Percentiles rank a stretch among this genome's conserved stretches.
phyloP scores from a whole-genome alignment of 768 basidiomycete species.

The Podaxis sp. region DNA sequence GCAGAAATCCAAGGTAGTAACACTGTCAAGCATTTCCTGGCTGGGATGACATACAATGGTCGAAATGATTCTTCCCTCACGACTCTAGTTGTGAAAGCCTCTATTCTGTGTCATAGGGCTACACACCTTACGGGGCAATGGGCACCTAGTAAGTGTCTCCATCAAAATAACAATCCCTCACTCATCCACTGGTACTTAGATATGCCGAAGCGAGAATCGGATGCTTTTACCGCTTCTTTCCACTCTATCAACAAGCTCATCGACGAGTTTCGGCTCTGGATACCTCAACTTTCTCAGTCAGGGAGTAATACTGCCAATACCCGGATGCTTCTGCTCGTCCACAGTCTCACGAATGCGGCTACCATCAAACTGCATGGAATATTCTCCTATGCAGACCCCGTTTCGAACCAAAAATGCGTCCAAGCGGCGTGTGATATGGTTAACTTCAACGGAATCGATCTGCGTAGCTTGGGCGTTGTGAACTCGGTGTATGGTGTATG shows the following conservation, averaged over 20 bases:
- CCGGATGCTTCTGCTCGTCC: constrained; percentile 43
- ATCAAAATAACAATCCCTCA: neutral
- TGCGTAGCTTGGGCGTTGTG: constrained; percentile 38
- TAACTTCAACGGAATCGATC: constrained; percentile 35
- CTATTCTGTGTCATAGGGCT: constrained; percentile 59
- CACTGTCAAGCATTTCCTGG: constrained; percentile 52
- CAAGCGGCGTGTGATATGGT: constrained; percentile 44
- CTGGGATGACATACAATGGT: constrained; percentile 30
- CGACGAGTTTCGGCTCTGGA: constrained; percentile 35
- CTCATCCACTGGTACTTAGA: constrained; percentile 29
- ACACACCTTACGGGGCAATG: constrained; percentile 51
- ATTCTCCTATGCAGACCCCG: constrained; percentile 41
- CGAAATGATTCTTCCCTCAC: constrained; percentile 37
- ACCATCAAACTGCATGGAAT: constrained; percentile 52
- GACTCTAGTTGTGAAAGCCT: constrained; percentile 51
- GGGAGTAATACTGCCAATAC: constrained; percentile 33
- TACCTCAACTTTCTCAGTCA: constrained; percentile 33
- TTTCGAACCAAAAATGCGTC: constrained; percentile 45
- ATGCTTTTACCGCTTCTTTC: constrained; percentile 44
- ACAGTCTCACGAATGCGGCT: constrained; percentile 48
- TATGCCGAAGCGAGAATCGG: constrained; percentile 39
- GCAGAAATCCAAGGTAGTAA: constrained; percentile 42
- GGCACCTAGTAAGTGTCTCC: constrained; percentile 35
- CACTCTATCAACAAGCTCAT: constrained; percentile 46
- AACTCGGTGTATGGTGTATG: constrained; percentile 56